Percentiles rank a stretch among this genome's conserved stretches.
Conservation (phyloP, 2,329 filamentous ascomycete genomes). For the Fusarium sp. region DNA sequence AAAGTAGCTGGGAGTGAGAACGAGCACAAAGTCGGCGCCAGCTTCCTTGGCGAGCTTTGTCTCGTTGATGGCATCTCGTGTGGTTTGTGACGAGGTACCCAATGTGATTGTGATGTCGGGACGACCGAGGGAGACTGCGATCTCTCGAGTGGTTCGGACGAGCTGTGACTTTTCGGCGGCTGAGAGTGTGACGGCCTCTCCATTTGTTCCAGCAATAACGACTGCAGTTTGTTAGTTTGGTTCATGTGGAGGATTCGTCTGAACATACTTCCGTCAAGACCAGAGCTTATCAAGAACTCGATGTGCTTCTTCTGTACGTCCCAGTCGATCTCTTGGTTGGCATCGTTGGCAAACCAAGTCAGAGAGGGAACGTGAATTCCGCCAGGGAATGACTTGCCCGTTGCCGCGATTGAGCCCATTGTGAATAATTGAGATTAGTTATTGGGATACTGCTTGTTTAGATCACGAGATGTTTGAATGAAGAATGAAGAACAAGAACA, state of each 20-base stretch:
- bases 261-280: constrained; percentile 58
- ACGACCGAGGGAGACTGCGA: constrained; percentile 65
- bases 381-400: constrained; percentile 52
- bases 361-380: constrained; percentile 66
- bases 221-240: constrained; percentile 48
- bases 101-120: constrained; percentile 70
- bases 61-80: constrained; percentile 71
- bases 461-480: not conserved
- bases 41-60: constrained; percentile 68
- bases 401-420: constrained; percentile 43
- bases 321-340: constrained; percentile 65
- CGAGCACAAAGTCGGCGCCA: constrained; percentile 73
- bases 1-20: constrained; percentile 78
- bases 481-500: not conserved
- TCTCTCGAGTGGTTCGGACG: constrained; percentile 68
- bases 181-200: constrained; percentile 76
- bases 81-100: constrained; percentile 72
- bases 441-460: not conserved
- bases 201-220: constrained; percentile 77
- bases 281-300: constrained; percentile 62
- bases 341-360: constrained; percentile 62
- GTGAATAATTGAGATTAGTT: not conserved
- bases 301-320: constrained; percentile 61
- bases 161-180: constrained; percentile 70
- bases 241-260: rapidly evolving